Base-by-base conservation (phyloP, 768 basidiomycete species). In the Lyophyllum shimeji region DNA sequence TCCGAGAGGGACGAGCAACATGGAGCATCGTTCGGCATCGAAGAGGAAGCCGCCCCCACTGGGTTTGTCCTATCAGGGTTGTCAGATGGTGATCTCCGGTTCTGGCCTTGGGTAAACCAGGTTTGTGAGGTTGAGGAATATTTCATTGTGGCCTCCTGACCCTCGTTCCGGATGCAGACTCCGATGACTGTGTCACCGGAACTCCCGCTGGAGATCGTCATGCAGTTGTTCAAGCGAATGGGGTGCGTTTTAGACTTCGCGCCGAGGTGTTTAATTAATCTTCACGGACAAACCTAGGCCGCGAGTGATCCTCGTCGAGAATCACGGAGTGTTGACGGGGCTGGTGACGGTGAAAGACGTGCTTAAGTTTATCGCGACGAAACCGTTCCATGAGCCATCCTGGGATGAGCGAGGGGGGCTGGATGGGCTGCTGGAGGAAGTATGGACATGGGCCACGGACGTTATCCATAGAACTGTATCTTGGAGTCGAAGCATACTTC, bases 141-240 rank as follows among this genome's bases (percentile, higher is more conserved):
- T 55, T 11, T 46, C 33, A 9, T 25, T 6, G 21, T 47, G 45
- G 60, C 25, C 15, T 27, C 24, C 49, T 50, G 4, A 27, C 49
- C 31, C 40, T 23, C 46, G 4, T 48, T 11, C 18, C 29, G 23
- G 43, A 49, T 46, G 34, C 67, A 99, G 97, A 96, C 94, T 0
- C 95, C 96, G 0, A 81, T 99, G 65, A 94, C 92, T 0, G 95
- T 97, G 11, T 89, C 94, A 6, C 89, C 94, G 1, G 91, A 92
- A 60, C 80, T 97, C 39, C 94, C 95, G 0, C 76, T 99, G 42
- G 97, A 99, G 70, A 94, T 98, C 52, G 93, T 95, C 7, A 93
- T 97, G 90, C 94, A 99, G 67, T 74, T 99, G 24, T 99, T 98
- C 79, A 93, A 96, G 68, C 83, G 93, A 45, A 92, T 99, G 89